A percentile compares a stretch with the other conserved stretches of the same genome.
Conservation (phyloP, 2,329 filamentous ascomycete genomes). For the Macroventuria anomochaeta region DNA sequence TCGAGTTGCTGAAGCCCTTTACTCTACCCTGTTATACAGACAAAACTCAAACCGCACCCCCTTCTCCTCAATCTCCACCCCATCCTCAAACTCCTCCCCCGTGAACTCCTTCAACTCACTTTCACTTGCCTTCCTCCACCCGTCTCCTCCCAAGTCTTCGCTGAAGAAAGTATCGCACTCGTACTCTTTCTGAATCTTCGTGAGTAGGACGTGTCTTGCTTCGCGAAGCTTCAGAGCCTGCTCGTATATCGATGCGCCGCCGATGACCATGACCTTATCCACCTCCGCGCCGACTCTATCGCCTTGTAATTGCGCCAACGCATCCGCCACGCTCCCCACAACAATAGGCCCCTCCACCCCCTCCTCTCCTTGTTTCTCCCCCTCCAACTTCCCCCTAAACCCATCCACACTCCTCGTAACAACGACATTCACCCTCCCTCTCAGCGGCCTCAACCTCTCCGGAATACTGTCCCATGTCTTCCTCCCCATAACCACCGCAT, state of each 20-base stretch:
- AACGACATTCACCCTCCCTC: constrained; percentile 81
- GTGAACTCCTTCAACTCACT: constrained; percentile 67
- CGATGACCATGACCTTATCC: constrained; percentile 77
- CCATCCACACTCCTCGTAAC: constrained; percentile 62
- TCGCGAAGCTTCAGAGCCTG: constrained; percentile 68
- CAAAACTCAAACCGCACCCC: constrained; percentile 73
- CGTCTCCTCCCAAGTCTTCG: constrained; percentile 58
- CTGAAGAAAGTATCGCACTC: constrained; percentile 80
- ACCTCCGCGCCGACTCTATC: constrained; percentile 7
- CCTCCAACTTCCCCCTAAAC: constrained; percentile 20
- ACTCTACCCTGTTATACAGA: constrained; percentile 59
- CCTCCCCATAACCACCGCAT: constrained; percentile 92
- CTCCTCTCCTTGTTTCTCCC: background rate
- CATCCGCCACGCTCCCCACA: constrained; percentile 59
- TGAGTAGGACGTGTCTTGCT: constrained; percentile 71
- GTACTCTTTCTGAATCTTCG: constrained; percentile 71
- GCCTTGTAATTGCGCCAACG: constrained; percentile 58
- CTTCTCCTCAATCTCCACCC: constrained; percentile 66
- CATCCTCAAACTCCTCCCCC: constrained; percentile 67
- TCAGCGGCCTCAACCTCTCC: constrained; percentile 75
- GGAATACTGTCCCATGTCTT: constrained; percentile 97
- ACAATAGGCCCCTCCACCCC: constrained; percentile 57
- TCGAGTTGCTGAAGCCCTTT: too few species aligned
- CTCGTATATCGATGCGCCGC: constrained; percentile 84
- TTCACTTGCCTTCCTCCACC: constrained; percentile 63